phyloP scores from a whole-genome alignment of 345 rosid genomes.

The Dipteronia dyeriana region DNA sequence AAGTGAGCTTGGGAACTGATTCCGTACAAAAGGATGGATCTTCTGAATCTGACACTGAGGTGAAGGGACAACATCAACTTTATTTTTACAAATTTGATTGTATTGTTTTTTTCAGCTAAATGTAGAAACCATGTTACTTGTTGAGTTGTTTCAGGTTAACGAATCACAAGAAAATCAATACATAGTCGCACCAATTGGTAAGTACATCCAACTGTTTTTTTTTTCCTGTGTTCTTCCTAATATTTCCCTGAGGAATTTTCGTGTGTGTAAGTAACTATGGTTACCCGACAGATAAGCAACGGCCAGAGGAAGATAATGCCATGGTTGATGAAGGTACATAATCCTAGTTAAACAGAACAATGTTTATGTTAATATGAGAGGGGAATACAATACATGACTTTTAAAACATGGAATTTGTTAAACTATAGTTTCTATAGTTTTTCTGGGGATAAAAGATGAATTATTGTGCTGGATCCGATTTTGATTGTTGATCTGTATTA shows the following conservation, averaged over 20 bases:
- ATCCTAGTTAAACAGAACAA: conserved; percentile 2
- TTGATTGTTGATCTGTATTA: conserved; percentile 7
- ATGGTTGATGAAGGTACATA: conserved; percentile 66
- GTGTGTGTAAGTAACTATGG: conserved; percentile 19
- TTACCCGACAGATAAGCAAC: conserved; percentile 56
- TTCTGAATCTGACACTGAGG: conserved; percentile 90
- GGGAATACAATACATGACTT: neutral
- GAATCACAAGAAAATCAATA: conserved; percentile 60
- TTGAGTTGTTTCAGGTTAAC: conserved; percentile 48
- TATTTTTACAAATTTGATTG: conserved; percentile 11
- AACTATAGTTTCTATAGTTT: neutral
- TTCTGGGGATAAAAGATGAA: neutral
- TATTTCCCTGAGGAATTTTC: conserved; percentile 10
- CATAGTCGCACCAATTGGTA: conserved; percentile 73
- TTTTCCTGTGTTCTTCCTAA: neutral
- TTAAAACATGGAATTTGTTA: neutral
- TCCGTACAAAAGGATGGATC: conserved; percentile 55
- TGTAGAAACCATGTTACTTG: conserved; percentile 16
- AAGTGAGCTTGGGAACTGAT: conserved; percentile 63
- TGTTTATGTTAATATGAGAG: neutral
- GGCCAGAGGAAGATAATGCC: conserved; percentile 50
- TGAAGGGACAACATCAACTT: conserved; percentile 29
- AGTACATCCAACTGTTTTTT: conserved; percentile 21
- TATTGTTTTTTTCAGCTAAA: neutral
- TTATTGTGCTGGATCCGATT: neutral